Evolutionary conservation across 2,329 filamentous ascomycete genomes (phyloP).

Genomic region (Xylariaceae sp.): DNA sequence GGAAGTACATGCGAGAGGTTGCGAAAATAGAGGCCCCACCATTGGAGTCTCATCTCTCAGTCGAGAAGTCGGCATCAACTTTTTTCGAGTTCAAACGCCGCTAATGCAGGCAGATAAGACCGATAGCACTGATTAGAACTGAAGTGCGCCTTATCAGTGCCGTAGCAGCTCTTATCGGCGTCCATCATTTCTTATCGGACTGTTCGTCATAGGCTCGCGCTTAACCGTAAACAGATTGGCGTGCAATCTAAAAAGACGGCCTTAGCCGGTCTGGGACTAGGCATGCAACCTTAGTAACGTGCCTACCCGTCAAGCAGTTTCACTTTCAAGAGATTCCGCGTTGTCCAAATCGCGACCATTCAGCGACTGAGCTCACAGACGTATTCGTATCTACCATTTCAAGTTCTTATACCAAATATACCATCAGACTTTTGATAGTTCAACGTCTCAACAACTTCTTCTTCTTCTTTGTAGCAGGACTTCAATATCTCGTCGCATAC

Average conservation of each 20-base stretch:
- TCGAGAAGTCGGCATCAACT: constrained; percentile 18
- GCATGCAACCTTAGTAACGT: too few relatives aligned
- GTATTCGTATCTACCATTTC: background rate
- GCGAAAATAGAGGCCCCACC: constrained; percentile 21
- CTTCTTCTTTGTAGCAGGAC: background rate
- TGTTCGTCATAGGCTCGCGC: too few relatives aligned
- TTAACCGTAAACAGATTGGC: too few relatives aligned
- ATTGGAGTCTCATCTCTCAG: constrained; percentile 14
- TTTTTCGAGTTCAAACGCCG: constrained; percentile 23
- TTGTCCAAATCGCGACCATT: background rate
- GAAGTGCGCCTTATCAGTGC: background rate
- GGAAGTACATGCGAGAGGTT: background rate
- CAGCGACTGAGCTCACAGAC: too few relatives aligned
- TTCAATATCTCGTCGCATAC: constrained; percentile 11
- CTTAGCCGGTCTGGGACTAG: too few relatives aligned
- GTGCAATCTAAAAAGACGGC: too few relatives aligned
- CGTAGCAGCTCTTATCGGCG: background rate
- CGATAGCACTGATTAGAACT: constrained; percentile 11
- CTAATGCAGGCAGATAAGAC: constrained; percentile 23
- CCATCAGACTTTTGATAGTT: background rate
- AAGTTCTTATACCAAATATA: background rate
- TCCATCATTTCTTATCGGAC: background rate
- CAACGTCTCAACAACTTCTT: background rate
- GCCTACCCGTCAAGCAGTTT: background rate
- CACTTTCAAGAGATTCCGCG: background rate